These are phyloP conservation scores for Hortaea werneckii DNA, from an alignment of 2,329 filamentous ascomycete species.

Conservation along the genomic window DNA sequence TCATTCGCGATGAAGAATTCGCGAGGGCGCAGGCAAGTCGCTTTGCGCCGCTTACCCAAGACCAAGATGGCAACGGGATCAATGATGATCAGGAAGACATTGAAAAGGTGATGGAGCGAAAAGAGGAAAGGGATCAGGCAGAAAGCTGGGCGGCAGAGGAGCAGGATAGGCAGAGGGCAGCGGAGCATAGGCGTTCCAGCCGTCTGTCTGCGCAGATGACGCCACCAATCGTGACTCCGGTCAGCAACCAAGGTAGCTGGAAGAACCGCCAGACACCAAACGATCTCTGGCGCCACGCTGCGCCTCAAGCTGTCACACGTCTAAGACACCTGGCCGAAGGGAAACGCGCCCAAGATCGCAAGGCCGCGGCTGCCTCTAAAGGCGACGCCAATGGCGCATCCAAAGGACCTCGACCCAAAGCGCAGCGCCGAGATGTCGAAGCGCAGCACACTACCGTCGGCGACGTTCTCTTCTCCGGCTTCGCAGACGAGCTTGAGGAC, in stretches of 20 bases:
- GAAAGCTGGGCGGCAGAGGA: slow-evolving; percentile 28
- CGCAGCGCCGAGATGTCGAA: slow-evolving; percentile 33
- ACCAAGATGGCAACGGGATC: slow-evolving; percentile 8
- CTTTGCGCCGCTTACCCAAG: slow-evolving; percentile 18
- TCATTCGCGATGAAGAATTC: slow-evolving; percentile 82
- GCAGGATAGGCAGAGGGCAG: slow-evolving; percentile 27
- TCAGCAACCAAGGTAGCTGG: not conserved
- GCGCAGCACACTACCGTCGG: slow-evolving; percentile 56
- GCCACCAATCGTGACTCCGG: not conserved
- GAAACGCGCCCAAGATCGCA: slow-evolving; percentile 2
- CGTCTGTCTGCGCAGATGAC: not conserved
- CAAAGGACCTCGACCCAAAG: not conserved
- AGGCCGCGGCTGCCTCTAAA: not conserved
- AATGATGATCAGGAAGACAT: slow-evolving; percentile 26
- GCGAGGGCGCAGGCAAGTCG: slow-evolving; percentile 50
- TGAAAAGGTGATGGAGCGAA: slow-evolving; percentile 35
- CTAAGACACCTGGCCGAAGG: slow-evolving; percentile 15
- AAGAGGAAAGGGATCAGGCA: slow-evolving; percentile 28
- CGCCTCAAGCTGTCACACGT: slow-evolving; percentile 8
- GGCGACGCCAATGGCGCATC: not conserved
- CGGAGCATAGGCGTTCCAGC: slow-evolving; percentile 6
- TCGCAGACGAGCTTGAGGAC: slow-evolving; percentile 90
- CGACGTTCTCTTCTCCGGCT: slow-evolving; percentile 73
- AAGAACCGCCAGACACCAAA: slow-evolving; percentile 4
- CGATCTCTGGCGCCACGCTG: slow-evolving; percentile 8